A percentile compares a stretch with the other conserved stretches of the same genome.
Evolutionary conservation across 2,329 filamentous ascomycete species (phyloP).

Genomic region (Penicillium freii): DNA sequence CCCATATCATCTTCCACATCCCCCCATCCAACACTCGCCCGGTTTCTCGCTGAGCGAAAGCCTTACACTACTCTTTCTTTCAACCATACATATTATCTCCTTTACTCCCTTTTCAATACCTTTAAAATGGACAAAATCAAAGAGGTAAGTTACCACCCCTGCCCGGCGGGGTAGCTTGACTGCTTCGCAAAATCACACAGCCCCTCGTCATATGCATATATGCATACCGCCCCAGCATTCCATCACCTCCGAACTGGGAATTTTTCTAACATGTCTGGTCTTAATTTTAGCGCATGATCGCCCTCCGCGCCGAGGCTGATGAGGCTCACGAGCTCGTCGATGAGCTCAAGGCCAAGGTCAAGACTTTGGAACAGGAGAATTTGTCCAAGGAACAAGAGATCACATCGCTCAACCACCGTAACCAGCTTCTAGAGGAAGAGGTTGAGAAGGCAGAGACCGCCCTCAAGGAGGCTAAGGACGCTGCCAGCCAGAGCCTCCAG

Average conservation of each 20-base stretch:
- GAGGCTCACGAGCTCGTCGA: slow-evolving; percentile 77
- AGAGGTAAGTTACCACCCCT: slow-evolving; percentile 63
- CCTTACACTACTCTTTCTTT: slow-evolving; percentile 36
- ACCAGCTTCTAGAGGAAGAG: slow-evolving; percentile 82
- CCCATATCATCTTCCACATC: slow-evolving; percentile 13
- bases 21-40: slow-evolving; percentile 13
- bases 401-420: slow-evolving; percentile 93
- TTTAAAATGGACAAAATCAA: slow-evolving; percentile 80
- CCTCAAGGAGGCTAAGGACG: slow-evolving; percentile 84
- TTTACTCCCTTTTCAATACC: slow-evolving; percentile 28
- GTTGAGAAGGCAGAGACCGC: slow-evolving; percentile 86
- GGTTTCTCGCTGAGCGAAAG: slow-evolving; percentile 41
- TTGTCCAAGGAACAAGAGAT: slow-evolving; percentile 97
- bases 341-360: slow-evolving; percentile 83
- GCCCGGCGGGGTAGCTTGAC: slow-evolving; percentile 42
- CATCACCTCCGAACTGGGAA: slow-evolving; percentile 18
- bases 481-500: slow-evolving; percentile 76
- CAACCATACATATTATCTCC: slow-evolving; percentile 27
- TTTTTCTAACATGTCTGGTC: slow-evolving; percentile 9
- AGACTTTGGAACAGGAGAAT: slow-evolving; percentile 90
- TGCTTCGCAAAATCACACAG: slow-evolving; percentile 25
- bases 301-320: slow-evolving; percentile 91
- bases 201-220: slow-evolving; percentile 19
- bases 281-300: slow-evolving; percentile 81
- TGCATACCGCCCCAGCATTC: slow-evolving; percentile 7